Conservation (phyloP, 768 basidiomycete genomes). For the Ramaria rubella region DNA sequence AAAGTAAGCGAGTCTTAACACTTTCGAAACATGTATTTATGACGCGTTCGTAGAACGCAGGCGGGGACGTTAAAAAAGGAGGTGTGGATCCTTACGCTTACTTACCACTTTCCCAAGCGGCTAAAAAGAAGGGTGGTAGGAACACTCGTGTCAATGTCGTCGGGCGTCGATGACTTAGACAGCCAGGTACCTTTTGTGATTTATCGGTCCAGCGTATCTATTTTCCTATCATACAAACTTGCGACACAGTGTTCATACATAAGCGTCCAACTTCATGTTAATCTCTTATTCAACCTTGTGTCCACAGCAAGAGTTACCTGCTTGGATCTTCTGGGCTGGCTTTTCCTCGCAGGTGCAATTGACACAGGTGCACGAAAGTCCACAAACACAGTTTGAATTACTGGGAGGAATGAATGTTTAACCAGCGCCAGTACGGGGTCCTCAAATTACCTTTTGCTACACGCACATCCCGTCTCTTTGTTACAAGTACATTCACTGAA, state of each 20-base stretch:
- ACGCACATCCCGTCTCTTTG: not conserved
- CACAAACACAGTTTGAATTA: not conserved
- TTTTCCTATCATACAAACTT: not conserved
- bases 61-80: slow-evolving; percentile 86
- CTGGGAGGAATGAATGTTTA: not conserved
- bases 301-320: not conserved
- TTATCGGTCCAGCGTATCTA: too few species aligned
- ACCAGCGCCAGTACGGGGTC: not conserved
- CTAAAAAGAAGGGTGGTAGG: slow-evolving; percentile 51
- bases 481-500: not conserved
- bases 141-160: slow-evolving; percentile 8
- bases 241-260: too few species aligned
- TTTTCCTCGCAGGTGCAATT: not conserved
- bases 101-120: slow-evolving; percentile 74
- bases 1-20: slow-evolving; percentile 52
- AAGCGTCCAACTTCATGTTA: too few species aligned
- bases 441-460: not conserved
- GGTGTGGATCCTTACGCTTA: slow-evolving; percentile 93
- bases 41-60: slow-evolving; percentile 64
- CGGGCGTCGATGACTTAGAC: slow-evolving; percentile 7
- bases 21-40: not conserved
- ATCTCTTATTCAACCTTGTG: not conserved
- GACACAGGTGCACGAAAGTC: not conserved
- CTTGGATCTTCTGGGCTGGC: not conserved
- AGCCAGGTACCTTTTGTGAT: not conserved